Base-by-base conservation (phyloP, 768 basidiomycete species). In the Podaxis rugospora region DNA sequence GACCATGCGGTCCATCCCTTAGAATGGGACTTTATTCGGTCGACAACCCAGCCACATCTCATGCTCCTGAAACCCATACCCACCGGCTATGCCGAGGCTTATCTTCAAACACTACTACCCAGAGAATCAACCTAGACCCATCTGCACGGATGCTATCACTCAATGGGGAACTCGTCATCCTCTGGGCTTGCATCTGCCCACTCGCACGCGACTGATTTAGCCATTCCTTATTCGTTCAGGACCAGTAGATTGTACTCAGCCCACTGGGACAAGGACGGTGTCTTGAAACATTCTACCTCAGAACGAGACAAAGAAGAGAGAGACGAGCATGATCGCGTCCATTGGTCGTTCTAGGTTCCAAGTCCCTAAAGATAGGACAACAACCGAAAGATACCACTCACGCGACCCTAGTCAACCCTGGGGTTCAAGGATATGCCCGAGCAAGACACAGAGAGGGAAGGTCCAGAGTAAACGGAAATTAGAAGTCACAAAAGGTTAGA, bases 11-110 rank as follows among this genome's bases (percentile, higher is more conserved):
- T 56, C 9, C n/a, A 6, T 53, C 65, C 36, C 53, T 32, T 3
- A 42, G 27, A 52, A 28, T 62, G 91, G 90, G 90, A 5, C 87
- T 92, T 65, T 92, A 89, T 66, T 91, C 90, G 90, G 90, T 88
- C 21, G 76, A 90, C 62, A 89, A 92, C 81, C 2, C 70, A 83
- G 4, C 55, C 79, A 25, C 58, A 66, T 27, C 57, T 40, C 16
- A 23, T 35, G 47, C 57, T 49, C 23, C 13, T 42, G 13, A 5
- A 58, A 27, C 46, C 18, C 62, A 64, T 60, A 9, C 57, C 56
- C 60, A 63, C 54, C 59, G 35, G 35, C 59, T 51, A 52, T 57
- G 55, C 57, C 56, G 25, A 55, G 10, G 13, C 5, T 9, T 32
- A 32, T 32, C 32, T 9, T 40, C 50, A 70, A 42, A 59, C 40